These are phyloP conservation scores for Rhododendron ovatum DNA, from an alignment of 148 eudicot genomes.

Conservation along the genomic window DNA sequence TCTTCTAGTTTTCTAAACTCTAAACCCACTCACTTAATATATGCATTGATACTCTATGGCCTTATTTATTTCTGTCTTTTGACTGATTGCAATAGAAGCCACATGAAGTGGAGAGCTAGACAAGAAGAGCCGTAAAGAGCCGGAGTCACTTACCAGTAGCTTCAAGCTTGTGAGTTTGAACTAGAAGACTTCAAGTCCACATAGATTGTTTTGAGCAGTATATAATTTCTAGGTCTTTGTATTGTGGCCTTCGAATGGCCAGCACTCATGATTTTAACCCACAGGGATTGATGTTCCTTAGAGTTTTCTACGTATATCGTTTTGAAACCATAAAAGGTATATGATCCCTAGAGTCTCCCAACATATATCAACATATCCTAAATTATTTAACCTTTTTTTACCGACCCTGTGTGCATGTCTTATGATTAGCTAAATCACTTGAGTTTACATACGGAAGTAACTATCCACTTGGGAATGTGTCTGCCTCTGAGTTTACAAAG, in stretches of 20 bases:
- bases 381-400: background rate
- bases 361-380: background rate
- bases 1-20: background rate
- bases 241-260: background rate
- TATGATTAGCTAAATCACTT: background rate
- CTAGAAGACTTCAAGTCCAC: background rate
- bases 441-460: background rate
- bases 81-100: background rate
- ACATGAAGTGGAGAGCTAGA: background rate
- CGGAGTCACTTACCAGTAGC: background rate
- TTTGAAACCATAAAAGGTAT: background rate
- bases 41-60: background rate
- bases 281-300: background rate
- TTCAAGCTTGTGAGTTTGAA: background rate
- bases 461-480: background rate
- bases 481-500: background rate
- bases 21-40: background rate
- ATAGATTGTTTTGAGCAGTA: background rate
- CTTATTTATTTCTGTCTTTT: background rate
- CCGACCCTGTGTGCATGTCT: background rate
- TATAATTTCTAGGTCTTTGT: background rate
- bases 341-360: background rate
- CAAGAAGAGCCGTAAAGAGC: background rate
- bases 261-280: background rate
- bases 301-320: background rate